Percentiles rank a stretch among this genome's conserved stretches.
Conservation (phyloP, 2,329 filamentous ascomycete species). For the Hypomyces perniciosus region DNA sequence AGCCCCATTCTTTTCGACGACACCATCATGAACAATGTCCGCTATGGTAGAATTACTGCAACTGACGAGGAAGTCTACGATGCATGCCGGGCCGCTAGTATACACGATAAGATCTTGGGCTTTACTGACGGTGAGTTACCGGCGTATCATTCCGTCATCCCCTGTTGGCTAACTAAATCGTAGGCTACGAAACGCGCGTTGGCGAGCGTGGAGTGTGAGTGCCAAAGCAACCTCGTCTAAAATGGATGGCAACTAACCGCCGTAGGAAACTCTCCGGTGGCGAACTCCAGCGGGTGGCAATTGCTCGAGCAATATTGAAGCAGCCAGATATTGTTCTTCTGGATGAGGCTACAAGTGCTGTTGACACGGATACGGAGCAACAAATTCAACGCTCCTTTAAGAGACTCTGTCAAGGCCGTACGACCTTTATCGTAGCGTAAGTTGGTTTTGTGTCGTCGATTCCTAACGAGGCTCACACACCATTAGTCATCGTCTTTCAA, state of each 20-base stretch:
- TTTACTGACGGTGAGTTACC: constrained; percentile 41
- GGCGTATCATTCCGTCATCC: neutral
- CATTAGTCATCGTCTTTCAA: constrained; percentile 59
- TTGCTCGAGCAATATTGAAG: constrained; percentile 67
- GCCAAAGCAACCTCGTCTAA: neutral
- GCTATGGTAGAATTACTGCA: constrained; percentile 49
- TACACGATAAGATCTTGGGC: constrained; percentile 51
- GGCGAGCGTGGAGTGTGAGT: constrained; percentile 45
- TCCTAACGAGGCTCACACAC: neutral
- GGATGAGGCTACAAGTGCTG: constrained; percentile 73
- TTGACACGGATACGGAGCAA: constrained; percentile 64
- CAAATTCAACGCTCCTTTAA: constrained; percentile 59
- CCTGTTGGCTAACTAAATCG: constrained; percentile 10
- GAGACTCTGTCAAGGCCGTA: constrained; percentile 53
- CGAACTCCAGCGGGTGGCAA: constrained; percentile 61
- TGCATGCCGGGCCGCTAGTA: constrained; percentile 49
- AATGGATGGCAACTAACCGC: constrained; percentile 17
- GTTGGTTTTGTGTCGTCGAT: constrained; percentile 15
- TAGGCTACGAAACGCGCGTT: constrained; percentile 44
- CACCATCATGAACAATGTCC: constrained; percentile 54
- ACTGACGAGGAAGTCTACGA: constrained; percentile 50
- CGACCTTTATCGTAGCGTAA: constrained; percentile 61
- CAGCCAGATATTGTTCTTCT: constrained; percentile 69
- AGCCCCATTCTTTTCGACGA: constrained; percentile 51
- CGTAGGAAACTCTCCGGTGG: constrained; percentile 57